Conservation (phyloP, 345 rosid species). For the Salix exigua region DNA sequence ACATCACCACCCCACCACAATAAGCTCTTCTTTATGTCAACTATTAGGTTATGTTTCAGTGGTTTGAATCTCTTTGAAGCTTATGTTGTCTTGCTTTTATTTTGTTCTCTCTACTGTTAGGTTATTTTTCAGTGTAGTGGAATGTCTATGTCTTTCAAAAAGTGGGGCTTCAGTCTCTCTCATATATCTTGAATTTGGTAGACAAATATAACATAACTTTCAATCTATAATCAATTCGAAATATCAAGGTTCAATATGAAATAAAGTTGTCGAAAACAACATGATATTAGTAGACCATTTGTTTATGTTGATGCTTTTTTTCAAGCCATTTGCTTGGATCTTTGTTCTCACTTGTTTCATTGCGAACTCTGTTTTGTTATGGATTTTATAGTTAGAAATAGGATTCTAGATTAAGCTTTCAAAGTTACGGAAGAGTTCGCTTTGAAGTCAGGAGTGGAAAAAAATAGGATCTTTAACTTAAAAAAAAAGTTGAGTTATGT, state of each 20-base stretch:
- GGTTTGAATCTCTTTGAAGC: background rate
- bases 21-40: background rate
- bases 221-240: background rate
- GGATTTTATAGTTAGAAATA: background rate
- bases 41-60: no score
- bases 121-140: background rate
- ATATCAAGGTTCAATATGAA: background rate
- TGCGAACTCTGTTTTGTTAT: no score
- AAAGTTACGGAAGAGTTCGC: no score
- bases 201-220: background rate
- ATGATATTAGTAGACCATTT: background rate
- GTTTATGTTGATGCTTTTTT: no score
- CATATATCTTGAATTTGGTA: background rate
- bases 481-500: no score
- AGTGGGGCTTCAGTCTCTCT: background rate
- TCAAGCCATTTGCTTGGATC: no score
- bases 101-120: background rate
- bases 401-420: background rate
- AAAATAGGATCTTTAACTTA: no score
- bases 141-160: background rate
- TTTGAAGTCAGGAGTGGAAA: no score
- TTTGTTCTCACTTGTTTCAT: background rate
- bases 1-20: background rate
- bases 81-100: background rate
- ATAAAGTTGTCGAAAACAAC: background rate